Conservation (phyloP, 2,329 filamentous ascomycete genomes). For the Xylaria sp. region DNA sequence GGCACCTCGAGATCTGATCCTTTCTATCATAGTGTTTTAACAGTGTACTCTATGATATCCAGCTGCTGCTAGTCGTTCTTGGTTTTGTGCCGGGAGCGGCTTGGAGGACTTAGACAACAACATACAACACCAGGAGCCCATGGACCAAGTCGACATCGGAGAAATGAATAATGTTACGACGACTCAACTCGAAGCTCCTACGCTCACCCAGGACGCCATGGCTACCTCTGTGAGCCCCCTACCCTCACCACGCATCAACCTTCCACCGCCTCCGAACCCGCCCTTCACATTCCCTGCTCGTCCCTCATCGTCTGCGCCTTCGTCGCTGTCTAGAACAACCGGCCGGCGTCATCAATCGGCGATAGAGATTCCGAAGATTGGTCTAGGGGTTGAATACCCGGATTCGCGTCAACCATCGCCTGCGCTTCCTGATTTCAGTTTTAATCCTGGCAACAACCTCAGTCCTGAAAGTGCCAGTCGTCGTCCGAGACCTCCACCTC, state of each 20-base stretch:
- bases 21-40: constrained; percentile 30
- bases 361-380: constrained; percentile 54
- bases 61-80: constrained; percentile 43
- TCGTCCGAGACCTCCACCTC: constrained; percentile 54
- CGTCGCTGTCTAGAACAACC: constrained; percentile 60
- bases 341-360: constrained; percentile 65
- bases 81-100: constrained; percentile 50
- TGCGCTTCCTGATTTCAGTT: constrained; percentile 50
- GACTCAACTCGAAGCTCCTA: constrained; percentile 45
- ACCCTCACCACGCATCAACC: constrained; percentile 51
- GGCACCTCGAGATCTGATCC: constrained; percentile 37
- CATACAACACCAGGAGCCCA: constrained; percentile 54
- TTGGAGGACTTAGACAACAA: constrained; percentile 49
- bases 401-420: constrained; percentile 41
- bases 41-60: constrained; percentile 46
- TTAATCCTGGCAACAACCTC: constrained; percentile 51
- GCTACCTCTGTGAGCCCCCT: constrained; percentile 47
- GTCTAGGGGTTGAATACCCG: constrained; percentile 37
- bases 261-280: constrained; percentile 70
- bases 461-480: constrained; percentile 48
- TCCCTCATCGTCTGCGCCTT: constrained; percentile 60
- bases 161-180: constrained; percentile 42
- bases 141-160: constrained; percentile 44
- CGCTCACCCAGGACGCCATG: constrained; percentile 47
- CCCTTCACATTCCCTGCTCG: constrained; percentile 71